Evolutionary conservation across 192 early-diverging fungal genomes (phyloP).

Genomic region (Physocladia obscura): DNA sequence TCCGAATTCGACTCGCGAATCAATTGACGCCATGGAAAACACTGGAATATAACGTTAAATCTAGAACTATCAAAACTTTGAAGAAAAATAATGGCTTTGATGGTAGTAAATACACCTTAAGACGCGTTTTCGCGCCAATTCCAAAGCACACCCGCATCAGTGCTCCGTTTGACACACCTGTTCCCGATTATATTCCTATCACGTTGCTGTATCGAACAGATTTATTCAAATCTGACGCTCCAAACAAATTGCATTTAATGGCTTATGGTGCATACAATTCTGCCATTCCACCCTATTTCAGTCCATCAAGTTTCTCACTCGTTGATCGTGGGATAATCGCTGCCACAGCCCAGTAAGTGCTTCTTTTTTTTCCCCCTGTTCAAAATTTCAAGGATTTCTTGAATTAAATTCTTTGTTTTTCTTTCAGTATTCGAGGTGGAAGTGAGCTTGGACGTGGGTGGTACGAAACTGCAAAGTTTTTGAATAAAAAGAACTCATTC

Average conservation of each 20-base stretch:
- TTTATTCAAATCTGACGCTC: slow-evolving; percentile 39
- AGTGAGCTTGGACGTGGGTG: slow-evolving; percentile 26
- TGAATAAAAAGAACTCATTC: slow-evolving; percentile 54
- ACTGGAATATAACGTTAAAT: slow-evolving; percentile 33
- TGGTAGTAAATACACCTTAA: slow-evolving; percentile 31
- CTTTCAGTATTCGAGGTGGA: slow-evolving; percentile 7
- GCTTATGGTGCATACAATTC: slow-evolving; percentile 51
- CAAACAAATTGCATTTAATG: slow-evolving; percentile 38
- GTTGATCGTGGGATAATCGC: slow-evolving; percentile 50
- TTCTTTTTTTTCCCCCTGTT: not conserved
- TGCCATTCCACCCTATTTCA: slow-evolving; percentile 33
- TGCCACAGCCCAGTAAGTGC: slow-evolving; percentile 31
- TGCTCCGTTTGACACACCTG: slow-evolving; percentile 46
- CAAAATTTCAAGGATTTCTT: not conserved
- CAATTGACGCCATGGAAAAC: slow-evolving; percentile 33
- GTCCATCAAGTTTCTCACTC: slow-evolving; percentile 21
- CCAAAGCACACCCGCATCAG: slow-evolving; percentile 19
- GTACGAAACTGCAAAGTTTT: slow-evolving; percentile 55
- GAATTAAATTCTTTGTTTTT: not conserved
- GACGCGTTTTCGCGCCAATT: slow-evolving; percentile 36
- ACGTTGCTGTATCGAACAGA: slow-evolving; percentile 43
- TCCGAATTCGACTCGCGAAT: slow-evolving; percentile 40
- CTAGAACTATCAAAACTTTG: slow-evolving; percentile 15
- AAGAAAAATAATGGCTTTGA: slow-evolving; percentile 38
- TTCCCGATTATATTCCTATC: slow-evolving; percentile 44